Evolutionary conservation across 2,329 filamentous ascomycete genomes (phyloP), one percentile per base, ranked within the genome.

Genomic region (Daldinia sp.): DNA sequence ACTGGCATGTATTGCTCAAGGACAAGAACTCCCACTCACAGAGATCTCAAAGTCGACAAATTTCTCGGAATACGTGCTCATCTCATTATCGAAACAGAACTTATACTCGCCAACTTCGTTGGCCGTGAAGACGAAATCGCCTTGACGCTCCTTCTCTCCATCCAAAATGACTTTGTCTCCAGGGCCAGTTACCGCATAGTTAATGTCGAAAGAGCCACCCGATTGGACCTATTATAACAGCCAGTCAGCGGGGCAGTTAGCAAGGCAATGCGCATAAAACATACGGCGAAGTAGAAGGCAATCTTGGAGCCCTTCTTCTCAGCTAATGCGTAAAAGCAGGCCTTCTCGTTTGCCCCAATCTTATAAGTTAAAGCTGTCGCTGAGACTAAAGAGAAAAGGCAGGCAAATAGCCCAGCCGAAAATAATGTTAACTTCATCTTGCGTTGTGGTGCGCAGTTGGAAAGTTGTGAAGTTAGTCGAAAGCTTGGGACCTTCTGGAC

Each of bases 1-100:
- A 73, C 67, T 20, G 37, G 37, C 74, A 26, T 33, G 18, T n/a
- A 26, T n/a, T 62, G 67, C 30, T 33, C 9, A 18, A 30, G 37
- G 51, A 46, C 26, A 28, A 50, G 42, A 44, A 56, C 46, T 37
- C 35, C 35, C 10, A 82, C 91, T 70, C 84, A 96, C 95, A 70
- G 94, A 88, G 78, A 99, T 97, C 83, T 99, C 96, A 78, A 99
- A 98, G 81, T 99, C 96, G 72, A 99, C 94, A 79, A 93, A 90
- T 84, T 99, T 99, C 83, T 99, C 96, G 59, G 94, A 91, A 79
- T 97, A 98, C 0, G 95, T 98, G 78, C 93, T 97, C 92, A 99
- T 97, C 79, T 96, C 92, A 78, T 99, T 99, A 83, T 94, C 92
- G 86, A 99, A 99, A 87, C 96, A 99, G 85, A 99, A 98, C 60